Conservation (phyloP, 208 protist genomes). For the Acanthamoeba triangularis region DNA sequence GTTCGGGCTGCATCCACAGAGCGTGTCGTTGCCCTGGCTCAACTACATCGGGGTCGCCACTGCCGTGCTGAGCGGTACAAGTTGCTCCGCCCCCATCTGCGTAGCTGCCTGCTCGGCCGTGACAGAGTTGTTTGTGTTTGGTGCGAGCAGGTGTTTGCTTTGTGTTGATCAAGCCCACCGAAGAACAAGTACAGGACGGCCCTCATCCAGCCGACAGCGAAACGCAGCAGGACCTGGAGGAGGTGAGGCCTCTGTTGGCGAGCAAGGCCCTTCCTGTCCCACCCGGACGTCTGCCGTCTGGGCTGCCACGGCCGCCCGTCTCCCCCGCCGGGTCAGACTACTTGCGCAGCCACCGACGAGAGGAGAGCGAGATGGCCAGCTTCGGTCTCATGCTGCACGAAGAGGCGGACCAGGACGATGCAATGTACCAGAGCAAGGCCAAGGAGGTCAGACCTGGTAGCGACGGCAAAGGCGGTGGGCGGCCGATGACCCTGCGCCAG, state of each 20-base stretch:
- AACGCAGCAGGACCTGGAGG: not conserved
- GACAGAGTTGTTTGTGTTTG: not conserved
- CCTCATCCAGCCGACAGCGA: not conserved
- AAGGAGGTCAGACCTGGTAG: not conserved
- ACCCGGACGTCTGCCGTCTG: no score
- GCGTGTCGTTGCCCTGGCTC: not conserved
- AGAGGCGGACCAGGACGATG: not conserved
- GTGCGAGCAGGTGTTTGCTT: not conserved
- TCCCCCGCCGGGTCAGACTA: not conserved
- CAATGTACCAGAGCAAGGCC: not conserved
- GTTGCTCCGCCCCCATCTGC: not conserved
- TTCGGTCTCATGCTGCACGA: constrained; percentile 22
- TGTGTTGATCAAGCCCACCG: not conserved
- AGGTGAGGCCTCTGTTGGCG: not conserved
- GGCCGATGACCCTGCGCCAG: not conserved
- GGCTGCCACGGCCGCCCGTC: not conserved
- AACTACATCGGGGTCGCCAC: constrained; percentile 24
- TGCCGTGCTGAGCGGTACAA: not conserved
- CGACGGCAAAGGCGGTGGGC: not conserved
- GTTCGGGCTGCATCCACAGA: constrained; percentile 18
- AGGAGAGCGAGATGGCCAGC: constrained; percentile 37
- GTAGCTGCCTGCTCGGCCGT: not conserved
- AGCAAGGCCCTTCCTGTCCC: not conserved
- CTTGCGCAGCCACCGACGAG: not conserved
- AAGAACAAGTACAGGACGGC: not conserved